Base-by-base conservation (phyloP, 1,284 basidiomycete genomes). In the Volvariella volvacea region DNA sequence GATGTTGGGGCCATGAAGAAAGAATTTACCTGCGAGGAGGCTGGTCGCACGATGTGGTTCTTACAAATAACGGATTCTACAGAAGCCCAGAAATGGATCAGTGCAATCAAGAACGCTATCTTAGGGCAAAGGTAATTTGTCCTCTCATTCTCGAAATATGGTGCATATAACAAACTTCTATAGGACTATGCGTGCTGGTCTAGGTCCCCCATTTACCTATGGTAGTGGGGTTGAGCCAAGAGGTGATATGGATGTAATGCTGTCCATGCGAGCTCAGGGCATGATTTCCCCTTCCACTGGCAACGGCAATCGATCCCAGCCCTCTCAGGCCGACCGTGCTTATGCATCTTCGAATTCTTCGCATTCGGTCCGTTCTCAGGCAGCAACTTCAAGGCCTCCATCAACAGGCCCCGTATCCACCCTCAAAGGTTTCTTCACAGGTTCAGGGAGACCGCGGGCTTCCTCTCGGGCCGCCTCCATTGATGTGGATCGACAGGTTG, bases 241-340 rank as follows among this genome's bases (percentile, higher is more conserved):
- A 42, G 84, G 85, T 3, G 84, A 88, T 55, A 74, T 88, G 66
- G 84, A 88, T 57, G 85, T 87, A 41, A 83, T 87, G 75, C 67
- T 88, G 22, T 82, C 82, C n/a, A 83, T 88, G 69, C 80, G 80
- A 41, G 73, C 76, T 19, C 82, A 83, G 51, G 76, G 75, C 12
- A 66, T 78, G 32, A 65, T 75, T 41, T 28, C 25, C 6, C 25
- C 25, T 6, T 48, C 65, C 44, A 50, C 53, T n/a, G 38, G 57
- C 38, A 52, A 50, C 25, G 50, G 50, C 25, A 47, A 43, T 4
- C 22, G 52, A 45, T 46, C 43, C 28, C 45, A 54, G 47, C 43
- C 53, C 40, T 32, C 52, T 28, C 50, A 53, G 37, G 48, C 41
- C 12, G 58, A 64, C 16, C 54, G 47, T 33, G 60, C 55, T 19